Percentiles rank a stretch among this genome's conserved stretches.
These are phyloP conservation scores for Malus sieversii DNA, from an alignment of 306 rosid species.

Conservation along the genomic window DNA sequence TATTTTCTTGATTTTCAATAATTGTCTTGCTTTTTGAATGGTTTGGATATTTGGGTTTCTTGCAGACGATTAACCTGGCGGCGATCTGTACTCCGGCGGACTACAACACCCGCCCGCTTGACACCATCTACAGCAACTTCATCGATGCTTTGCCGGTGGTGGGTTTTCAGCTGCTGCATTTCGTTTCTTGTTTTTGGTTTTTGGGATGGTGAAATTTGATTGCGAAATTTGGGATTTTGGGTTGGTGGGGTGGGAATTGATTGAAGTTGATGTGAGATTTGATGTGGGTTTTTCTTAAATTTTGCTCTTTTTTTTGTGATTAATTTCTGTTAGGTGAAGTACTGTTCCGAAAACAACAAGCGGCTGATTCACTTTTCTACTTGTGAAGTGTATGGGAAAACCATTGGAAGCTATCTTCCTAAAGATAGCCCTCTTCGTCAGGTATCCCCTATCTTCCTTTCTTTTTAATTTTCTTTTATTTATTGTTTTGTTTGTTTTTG, in stretches of 20 bases:
- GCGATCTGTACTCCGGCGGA: constrained; percentile 96
- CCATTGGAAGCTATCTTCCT: constrained; percentile 87
- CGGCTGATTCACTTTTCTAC: constrained; percentile 92
- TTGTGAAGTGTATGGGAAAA: constrained; percentile 94
- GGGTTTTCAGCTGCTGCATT: background rate
- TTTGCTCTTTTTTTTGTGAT: background rate
- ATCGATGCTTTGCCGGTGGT: constrained; percentile 94
- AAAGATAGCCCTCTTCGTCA: constrained; percentile 87
- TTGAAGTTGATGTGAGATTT: constrained; percentile 30
- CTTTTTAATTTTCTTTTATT: background rate
- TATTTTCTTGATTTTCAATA: background rate
- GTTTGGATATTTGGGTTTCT: background rate
- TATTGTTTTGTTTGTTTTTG: background rate
- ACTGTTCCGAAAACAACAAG: constrained; percentile 82
- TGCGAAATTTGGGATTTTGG: constrained; percentile 6
- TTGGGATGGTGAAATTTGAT: background rate
- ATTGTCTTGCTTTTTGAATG: background rate
- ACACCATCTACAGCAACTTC: constrained; percentile 89
- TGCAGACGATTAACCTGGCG: constrained; percentile 80
- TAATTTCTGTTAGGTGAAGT: constrained; percentile 50
- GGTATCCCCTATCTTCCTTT: constrained; percentile 22
- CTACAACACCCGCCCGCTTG: constrained; percentile 87
- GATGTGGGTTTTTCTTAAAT: constrained; percentile 4
- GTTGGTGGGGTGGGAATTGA: background rate
- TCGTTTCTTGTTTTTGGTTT: background rate